Base-by-base conservation (phyloP, 2,329 filamentous ascomycete genomes). In the Sclerotinia minor region DNA sequence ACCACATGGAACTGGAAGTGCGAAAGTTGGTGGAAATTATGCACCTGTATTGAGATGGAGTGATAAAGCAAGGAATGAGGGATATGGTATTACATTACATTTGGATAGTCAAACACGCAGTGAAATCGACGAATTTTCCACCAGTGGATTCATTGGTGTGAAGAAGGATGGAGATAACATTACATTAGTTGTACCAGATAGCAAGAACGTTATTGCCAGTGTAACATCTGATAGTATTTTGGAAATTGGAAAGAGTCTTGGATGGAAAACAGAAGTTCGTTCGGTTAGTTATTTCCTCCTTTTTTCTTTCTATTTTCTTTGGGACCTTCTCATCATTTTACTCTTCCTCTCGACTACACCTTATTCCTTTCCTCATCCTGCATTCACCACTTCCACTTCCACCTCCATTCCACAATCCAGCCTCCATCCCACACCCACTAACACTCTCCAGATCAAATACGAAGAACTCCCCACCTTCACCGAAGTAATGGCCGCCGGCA, bases 21-120 rank as follows among this genome's bases (percentile, higher is more conserved):
- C 92, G n/a, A 98, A 98, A 81, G 85, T 98, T 3, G 94, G 95
- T 35, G 95, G 94, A 19, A 98, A 98, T 81, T 98, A 98, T 77
- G 94, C 94, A 13, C 94, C 94, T 3, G 94, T 98, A 6, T 80
- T 98, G 75, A 84, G 91, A 67, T 93, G 92, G 84, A 96, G 92
- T 76, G 93, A 96, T 74, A 89, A 86, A 76, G 94, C 95, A 0
- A 83, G 89, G 68, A 81, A 83, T 24, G 86, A 92, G 69, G 94
- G 94, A 44, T 98, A 86, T 76, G 94, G 92, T n/a, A 98, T 98
- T 76, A 98, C 94, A 2, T 83, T 98, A 75, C 94, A 98, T 78
- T 82, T 98, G 66, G 95, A 98, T 80, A 95, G 91, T 78, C 88
- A 89, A 76, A 91, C 87, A 13, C 86, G 94, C 73, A 89, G 87